Conservation (phyloP, 768 basidiomycete species). For the Suillus tomentosus region DNA sequence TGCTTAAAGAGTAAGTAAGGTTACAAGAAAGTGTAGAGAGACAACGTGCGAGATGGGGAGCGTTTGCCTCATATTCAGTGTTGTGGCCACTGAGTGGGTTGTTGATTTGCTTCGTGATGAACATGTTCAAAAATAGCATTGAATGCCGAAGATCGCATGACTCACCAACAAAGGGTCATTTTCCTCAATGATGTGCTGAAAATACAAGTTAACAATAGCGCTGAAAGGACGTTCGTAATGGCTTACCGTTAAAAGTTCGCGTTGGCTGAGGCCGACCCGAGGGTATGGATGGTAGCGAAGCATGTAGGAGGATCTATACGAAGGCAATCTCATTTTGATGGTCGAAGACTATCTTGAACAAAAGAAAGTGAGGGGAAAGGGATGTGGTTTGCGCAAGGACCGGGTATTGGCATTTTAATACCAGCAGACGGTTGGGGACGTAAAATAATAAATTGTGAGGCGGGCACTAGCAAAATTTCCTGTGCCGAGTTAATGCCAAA, state of each 20-base stretch:
- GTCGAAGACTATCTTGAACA: not conserved
- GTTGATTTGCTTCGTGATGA: not conserved
- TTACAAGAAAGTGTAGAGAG: not conserved
- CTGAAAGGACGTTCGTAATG: not conserved
- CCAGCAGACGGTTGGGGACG: not conserved
- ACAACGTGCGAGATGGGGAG: not conserved
- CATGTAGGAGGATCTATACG: constrained; percentile 15
- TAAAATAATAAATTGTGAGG: not conserved
- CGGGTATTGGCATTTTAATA: constrained; percentile 6
- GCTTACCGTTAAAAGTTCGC: not conserved
- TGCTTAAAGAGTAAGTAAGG: not conserved
- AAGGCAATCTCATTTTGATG: constrained; percentile 8
- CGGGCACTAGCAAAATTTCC: constrained; percentile 3
- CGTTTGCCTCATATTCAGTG: not conserved
- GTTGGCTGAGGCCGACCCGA: constrained; percentile 5
- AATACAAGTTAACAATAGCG: not conserved
- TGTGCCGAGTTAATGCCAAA: constrained; percentile 1
- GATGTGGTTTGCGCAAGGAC: not conserved
- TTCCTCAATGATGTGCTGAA: not conserved
- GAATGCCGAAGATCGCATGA: not conserved
- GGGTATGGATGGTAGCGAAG: constrained; percentile 16
- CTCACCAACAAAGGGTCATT: not conserved
- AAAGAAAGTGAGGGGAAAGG: not conserved
- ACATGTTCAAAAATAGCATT: not conserved
- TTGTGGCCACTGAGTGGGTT: not conserved